Base-by-base conservation (phyloP, 345 rosid genomes). In the Citrus mangshanensis region DNA sequence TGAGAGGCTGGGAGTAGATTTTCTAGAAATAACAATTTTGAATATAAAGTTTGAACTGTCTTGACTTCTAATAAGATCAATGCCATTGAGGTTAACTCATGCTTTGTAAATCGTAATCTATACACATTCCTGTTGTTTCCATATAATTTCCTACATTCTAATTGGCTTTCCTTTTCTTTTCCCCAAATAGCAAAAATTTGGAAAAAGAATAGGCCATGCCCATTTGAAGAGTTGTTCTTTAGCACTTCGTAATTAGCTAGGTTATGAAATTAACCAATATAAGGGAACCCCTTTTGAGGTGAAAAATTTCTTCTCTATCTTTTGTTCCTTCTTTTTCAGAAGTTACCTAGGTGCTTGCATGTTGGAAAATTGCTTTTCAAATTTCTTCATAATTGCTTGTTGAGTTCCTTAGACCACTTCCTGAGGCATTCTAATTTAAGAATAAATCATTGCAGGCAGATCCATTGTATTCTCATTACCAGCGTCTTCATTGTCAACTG, bases 401-500 rank as follows among this genome's bases (percentile, higher is more conserved):
- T 40, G 54, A 64, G 62, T 49, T 65, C 40, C 61, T 18, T 60
- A 5, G 7, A 30, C 38, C 58, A 28, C 38, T 27, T 51, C 54
- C 74, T 22, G 1, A 2, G 25, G 37, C 59, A 19, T 60, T 28
- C 79, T 81, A 35, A 77, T 75, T 75, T 68, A 78, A 38, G 65
- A 72, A 72, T 73, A 49, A 79, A 40, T 56, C 19, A 40, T 51
- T 70, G 68, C 60, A 93, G 98, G 98, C 89, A 28, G 98, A 95
- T 90, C 97, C 97, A 58, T 79, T 95, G 68, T 84, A 84, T 82
- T 84, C 76, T 80, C 88, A 82, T 80, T 93, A 92, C 86, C 88
- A 79, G 78, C 88, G 87, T 79, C 92, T 93, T 70, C 87, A 82
- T n/a, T 95, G 98, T 79, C 89, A 89, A 51, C 79, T 91, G 83